A percentile compares a stretch with the other conserved stretches of the same genome.
Conservation (phyloP, 257 asterid genomes). For the Lavandula angustifolia region DNA sequence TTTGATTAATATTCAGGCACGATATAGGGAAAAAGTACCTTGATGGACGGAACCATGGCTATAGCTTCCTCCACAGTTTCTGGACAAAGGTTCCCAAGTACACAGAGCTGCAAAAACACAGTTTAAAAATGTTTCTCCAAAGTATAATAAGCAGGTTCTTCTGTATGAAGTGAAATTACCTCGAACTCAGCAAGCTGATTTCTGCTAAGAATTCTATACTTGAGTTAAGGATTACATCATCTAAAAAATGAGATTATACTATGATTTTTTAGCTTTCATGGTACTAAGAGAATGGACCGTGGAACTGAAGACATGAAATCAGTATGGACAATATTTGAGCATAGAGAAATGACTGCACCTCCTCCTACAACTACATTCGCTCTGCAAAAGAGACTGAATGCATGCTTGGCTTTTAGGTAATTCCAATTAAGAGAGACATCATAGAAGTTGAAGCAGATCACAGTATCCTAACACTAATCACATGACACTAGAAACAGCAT, state of each 20-base stretch:
- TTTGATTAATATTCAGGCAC: background rate
- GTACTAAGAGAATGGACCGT: background rate
- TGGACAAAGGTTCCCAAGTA: constrained; percentile 92
- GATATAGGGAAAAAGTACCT: constrained; percentile 52
- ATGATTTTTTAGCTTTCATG: constrained; percentile 14
- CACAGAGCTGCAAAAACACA: constrained; percentile 74
- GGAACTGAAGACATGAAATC: background rate
- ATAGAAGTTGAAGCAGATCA: background rate
- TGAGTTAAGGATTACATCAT: constrained; percentile 44
- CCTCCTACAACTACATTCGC: background rate
- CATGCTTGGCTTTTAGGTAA: background rate
- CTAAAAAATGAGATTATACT: background rate
- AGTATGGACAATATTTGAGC: constrained; percentile 1
- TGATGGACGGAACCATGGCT: constrained; percentile 94
- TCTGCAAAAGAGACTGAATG: constrained; percentile 13
- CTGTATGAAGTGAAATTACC: constrained; percentile 38
- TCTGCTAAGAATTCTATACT: constrained; percentile 70
- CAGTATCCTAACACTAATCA: constrained; percentile 12
- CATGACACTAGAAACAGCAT: background rate
- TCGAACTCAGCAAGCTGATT: constrained; percentile 92
- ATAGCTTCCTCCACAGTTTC: constrained; percentile 92
- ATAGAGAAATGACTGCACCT: background rate
- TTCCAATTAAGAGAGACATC: background rate
- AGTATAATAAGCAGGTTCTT: background rate
- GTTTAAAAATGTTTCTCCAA: constrained; percentile 7